Evolutionary conservation across 2,329 filamentous ascomycete species (phyloP), one percentile per base, ranked within the genome.

Genomic region (Cryphonectria japonica): DNA sequence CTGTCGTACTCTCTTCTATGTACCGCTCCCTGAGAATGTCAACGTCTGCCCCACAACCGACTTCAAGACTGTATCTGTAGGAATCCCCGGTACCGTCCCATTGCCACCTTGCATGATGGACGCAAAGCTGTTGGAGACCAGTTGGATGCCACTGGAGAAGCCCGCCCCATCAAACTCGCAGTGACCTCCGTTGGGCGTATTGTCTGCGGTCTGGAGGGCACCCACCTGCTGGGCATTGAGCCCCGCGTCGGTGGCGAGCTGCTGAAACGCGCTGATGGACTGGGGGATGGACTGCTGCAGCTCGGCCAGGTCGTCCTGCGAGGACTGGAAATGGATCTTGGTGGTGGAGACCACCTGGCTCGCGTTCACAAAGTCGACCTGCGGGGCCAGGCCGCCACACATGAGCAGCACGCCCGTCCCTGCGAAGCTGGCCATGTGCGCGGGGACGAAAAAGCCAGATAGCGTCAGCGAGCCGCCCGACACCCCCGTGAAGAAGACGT

Each of bases 401-500:
- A 87, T 87, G 19, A 89, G 80, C 62, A 88, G 78, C 0, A 89
- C 85, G 2, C 87, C 87, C 29, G 79, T 81, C 68, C 83, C 84
- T 34, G 81, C 79, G 69, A 82, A 88, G 70, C 85, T 83, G 67
- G 83, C 79, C 81, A 87, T 85, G 74, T 87, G 86, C 0, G 83
- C 83, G 5, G 87, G 87, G 72, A 89, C 82, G 78, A 89, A 87
- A 80, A 88, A 89, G 11, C 87, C 87, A 1, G 81, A 82, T 46
- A 89, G 83, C 43, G 87, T 78, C 29, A 89, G 81, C 3, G 82
- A 80, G 26, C 87, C 87, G 34, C 87, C 87, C 5, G 83, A 85
- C 0, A 89, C 87, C 22, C 87, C 87, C 0, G 86, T 89, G 79
- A 89, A 89, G 76, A 85, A 86, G 65, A 89, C 84, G 59, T 85